phyloP scores from a whole-genome alignment of 192 early-diverging fungal genomes.

The Mortierella claussenii region DNA sequence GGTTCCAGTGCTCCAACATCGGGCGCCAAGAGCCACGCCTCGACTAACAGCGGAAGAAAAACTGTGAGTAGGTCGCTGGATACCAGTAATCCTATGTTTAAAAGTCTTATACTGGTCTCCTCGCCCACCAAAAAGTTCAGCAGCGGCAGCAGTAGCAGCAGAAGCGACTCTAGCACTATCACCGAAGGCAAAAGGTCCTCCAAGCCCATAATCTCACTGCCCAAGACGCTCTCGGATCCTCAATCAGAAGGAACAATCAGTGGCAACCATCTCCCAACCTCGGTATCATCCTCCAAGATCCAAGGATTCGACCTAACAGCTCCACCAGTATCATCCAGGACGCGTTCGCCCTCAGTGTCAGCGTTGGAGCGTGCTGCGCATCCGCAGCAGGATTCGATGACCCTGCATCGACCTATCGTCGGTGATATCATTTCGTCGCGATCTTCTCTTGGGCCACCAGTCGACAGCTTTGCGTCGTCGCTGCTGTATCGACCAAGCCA shows the following conservation, averaged over 20 bases:
- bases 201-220: slow-evolving; percentile 13
- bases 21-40: background rate
- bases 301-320: too few relatives aligned
- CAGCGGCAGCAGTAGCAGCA: background rate
- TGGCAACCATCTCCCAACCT: background rate
- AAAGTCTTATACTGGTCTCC: slow-evolving; percentile 11
- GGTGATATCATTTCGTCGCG: slow-evolving; percentile 7
- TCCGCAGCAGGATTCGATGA: background rate
- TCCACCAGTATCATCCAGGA: too few relatives aligned
- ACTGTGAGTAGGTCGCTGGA: slow-evolving; percentile 6
- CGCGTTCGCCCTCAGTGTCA: slow-evolving; percentile 8
- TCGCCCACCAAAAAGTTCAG: slow-evolving; percentile 8
- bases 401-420: background rate
- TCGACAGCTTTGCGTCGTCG: background rate
- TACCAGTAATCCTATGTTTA: slow-evolving; percentile 9
- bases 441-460: background rate
- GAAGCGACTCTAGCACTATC: background rate
- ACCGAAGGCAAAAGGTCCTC: slow-evolving; percentile 8
- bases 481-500: background rate
- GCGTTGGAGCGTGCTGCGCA: background rate
- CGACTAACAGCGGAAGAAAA: background rate
- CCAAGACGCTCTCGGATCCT: background rate
- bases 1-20: background rate
- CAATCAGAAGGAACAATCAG: too few relatives aligned
- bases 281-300: background rate